These are phyloP conservation scores for Phylloporus arenicola DNA, from an alignment of 768 basidiomycete species.

Conservation along the genomic window DNA sequence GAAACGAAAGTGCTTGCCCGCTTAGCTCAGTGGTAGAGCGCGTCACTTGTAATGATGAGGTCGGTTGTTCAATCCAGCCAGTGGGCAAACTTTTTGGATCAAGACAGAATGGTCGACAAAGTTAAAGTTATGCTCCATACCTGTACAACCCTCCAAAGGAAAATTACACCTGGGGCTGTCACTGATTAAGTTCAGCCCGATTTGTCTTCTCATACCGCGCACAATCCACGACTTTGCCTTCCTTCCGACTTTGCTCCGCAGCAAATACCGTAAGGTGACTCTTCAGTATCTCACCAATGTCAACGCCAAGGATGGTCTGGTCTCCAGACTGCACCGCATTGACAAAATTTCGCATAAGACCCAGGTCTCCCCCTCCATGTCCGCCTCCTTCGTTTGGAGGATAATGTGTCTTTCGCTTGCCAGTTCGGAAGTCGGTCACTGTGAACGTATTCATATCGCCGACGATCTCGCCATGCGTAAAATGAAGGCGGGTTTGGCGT, in stretches of 20 bases:
- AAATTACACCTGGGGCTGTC: neutral
- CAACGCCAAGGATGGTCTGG: constrained; percentile 63
- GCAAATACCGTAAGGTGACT: constrained; percentile 86
- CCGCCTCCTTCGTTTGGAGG: constrained; percentile 61
- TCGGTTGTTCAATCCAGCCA: constrained; percentile 45
- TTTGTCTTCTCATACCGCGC: constrained; percentile 53
- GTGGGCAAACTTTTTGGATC: constrained; percentile 27
- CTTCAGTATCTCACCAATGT: constrained; percentile 62
- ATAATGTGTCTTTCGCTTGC: constrained; percentile 35
- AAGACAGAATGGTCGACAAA: neutral
- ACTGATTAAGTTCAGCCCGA: constrained; percentile 30
- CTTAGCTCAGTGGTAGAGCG: constrained; percentile 45
- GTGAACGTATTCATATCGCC: constrained; percentile 77
- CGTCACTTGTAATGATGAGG: constrained; percentile 43
- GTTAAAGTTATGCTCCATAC: neutral
- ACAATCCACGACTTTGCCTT: constrained; percentile 68
- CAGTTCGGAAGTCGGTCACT: constrained; percentile 69
- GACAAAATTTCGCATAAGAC: constrained; percentile 71
- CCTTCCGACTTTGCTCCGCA: constrained; percentile 69
- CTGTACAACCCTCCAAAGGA: neutral
- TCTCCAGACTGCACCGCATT: constrained; percentile 62
- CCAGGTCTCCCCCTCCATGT: constrained; percentile 81
- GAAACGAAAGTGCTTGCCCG: constrained; percentile 11
- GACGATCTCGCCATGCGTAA: constrained; percentile 83
- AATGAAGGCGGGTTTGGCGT: constrained; percentile 81